Percentiles rank a stretch among this genome's conserved stretches.
Conservation (phyloP, 192 early-diverging fungal species). For the Funneliformis geosporum region DNA sequence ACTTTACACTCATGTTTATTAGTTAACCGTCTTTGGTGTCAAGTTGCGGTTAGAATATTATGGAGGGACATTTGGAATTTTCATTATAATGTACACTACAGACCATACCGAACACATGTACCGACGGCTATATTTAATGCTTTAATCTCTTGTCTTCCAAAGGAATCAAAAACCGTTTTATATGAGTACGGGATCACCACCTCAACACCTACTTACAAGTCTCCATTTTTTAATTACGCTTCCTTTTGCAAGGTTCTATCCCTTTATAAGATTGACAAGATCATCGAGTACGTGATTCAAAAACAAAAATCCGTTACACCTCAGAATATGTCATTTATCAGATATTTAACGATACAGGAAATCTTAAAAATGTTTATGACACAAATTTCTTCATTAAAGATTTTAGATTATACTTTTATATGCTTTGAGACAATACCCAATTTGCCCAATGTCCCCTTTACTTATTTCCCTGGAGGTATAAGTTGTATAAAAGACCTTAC, state of each 20-base stretch:
- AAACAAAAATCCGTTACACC: not conserved
- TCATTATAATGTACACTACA: not conserved
- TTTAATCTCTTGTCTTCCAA: not conserved
- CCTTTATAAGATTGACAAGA: not conserved
- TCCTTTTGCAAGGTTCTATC: not conserved
- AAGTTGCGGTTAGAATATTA: not conserved
- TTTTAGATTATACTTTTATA: not conserved
- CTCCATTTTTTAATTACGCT: not conserved
- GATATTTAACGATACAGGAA: not conserved
- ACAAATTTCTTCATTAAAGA: not conserved
- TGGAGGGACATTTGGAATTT: not conserved
- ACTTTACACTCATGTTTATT: not conserved
- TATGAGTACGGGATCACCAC: not conserved
- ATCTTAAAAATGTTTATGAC: not conserved
- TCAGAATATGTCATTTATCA: not conserved
- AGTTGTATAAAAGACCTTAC: too few relatives aligned
- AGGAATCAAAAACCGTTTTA: not conserved
- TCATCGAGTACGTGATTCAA: not conserved
- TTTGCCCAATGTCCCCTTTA: too few relatives aligned
- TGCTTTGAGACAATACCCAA: too few relatives aligned
- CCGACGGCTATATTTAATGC: not conserved
- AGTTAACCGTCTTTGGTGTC: not conserved
- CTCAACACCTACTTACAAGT: not conserved
- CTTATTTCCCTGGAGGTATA: too few relatives aligned
- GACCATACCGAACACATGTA: not conserved